Evolutionary conservation across 768 basidiomycete species (phyloP), one percentile per base, ranked within the genome.

Genomic region (Leccinum olivaceopallidum): DNA sequence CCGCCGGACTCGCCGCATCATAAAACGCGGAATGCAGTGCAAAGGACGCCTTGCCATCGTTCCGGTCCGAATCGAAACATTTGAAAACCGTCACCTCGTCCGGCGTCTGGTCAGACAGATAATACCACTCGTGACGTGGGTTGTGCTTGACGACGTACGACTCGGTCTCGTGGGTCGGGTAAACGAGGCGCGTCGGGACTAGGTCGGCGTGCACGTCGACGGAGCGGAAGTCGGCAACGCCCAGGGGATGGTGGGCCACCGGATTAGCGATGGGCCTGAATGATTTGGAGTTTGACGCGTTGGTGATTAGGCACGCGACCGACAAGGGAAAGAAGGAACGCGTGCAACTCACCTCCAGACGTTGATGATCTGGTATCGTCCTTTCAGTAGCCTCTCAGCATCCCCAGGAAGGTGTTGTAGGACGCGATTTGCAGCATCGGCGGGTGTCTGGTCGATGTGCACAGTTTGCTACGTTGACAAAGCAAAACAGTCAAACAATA

Each of bases 371-470:
- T 71, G 77, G 39, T 75, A 71, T 30, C 78, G 76, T 4, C 70
- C 69, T 58, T 75, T 69, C 58, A 80, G 70, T 4, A 80, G 67
- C 12, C 72, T 72, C 55, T 78, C 76, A 2, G 77, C 78, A 6
- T 80, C 79, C 13, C 69, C 76, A 4, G 72, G 71, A 16, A 75
- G 70, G 44, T 78, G 78, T 6, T 68, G 64, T 20, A 69, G 62
- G 0, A 81, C 77, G 8, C 80, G 76, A 4, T 58, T 58, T 6
- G 72, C 67, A 14, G 71, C 69, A 1, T 78, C 76, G 0, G 62
- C 60, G 56, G 64, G 72, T 0, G 78, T 77, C 66, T 80, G 79
- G 64, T 80, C 80, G 48, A 78, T 74, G 60, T 81, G 80, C 3
- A 79, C 77, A 42, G 65, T 69, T n/a, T 69, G 67, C 76, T 78